Base-by-base conservation (phyloP, 768 basidiomycete genomes). In the Boletellus emodensis region DNA sequence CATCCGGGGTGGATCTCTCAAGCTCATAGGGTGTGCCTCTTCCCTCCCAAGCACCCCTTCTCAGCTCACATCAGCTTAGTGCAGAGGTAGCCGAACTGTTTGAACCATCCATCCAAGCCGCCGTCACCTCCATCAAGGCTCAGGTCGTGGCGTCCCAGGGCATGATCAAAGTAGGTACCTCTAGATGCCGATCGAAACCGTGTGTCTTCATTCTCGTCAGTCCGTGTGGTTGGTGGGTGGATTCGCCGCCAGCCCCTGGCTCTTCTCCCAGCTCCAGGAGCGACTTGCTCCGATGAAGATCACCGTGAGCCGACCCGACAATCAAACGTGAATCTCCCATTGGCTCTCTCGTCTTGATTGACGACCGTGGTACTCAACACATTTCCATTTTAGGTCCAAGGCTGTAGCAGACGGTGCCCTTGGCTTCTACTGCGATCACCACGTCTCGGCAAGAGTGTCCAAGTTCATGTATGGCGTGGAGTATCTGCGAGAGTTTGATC, bases 201-300 rank as follows among this genome's bases (percentile, higher is more conserved):
- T 32, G 17, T 39, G 35, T 36, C 58, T 40, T 58, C 46, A 46
- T 49, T 63, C 32, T 46, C 32, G 22, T 18, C 49, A 88, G 84
- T 87, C 85, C n/a, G 81, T 90, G 5, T 90, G 87, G 73, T 71
- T 90, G 20, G 88, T 90, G 10, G 88, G 88, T 60, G 88, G 88
- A 41, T 90, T 89, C 56, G 88, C 88, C 3, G 87, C 88, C 1
- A 88, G 85, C 51, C 84, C 86, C 1, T 90, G 87, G 86, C 71
- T 90, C 28, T 90, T 88, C 64, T 64, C 74, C 24, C 87, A 90
- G 64, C 73, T 90, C 15, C 84, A 88, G 71, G 83, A 84, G 53
- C 81, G 80, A 24, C 77, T 90, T 13, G 70, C 70, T 4, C 73
- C 78, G 0, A 69, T 77, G 42, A 71, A 73, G 24, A 75, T 90